Evolutionary conservation across 2,329 filamentous ascomycete genomes (phyloP).

Genomic region (Aspergillus tamarii): DNA sequence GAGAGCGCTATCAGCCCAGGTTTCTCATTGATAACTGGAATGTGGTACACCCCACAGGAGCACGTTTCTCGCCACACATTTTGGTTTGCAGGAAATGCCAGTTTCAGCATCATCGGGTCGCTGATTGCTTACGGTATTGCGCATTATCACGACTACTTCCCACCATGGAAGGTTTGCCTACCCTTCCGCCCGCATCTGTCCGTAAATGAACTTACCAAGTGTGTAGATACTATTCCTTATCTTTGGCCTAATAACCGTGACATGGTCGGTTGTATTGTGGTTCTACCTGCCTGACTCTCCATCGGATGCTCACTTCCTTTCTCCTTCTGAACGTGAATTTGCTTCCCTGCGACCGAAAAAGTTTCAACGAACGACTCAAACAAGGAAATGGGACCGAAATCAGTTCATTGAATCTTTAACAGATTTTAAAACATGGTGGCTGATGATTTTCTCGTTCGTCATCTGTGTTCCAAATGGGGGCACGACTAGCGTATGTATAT

Average conservation of each 20-base stretch:
- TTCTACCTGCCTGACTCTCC: slow-evolving; percentile 23
- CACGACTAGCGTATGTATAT: slow-evolving; percentile 20
- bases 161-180: slow-evolving; percentile 19
- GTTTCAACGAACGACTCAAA: slow-evolving; percentile 14
- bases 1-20: slow-evolving; percentile 41
- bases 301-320: slow-evolving; percentile 19
- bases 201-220: background rate
- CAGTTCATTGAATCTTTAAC: slow-evolving; percentile 37
- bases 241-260: slow-evolving; percentile 21
- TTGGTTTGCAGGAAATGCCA: slow-evolving; percentile 29
- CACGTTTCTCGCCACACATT: slow-evolving; percentile 29
- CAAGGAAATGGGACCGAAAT: slow-evolving; percentile 11
- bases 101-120: slow-evolving; percentile 26
- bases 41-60: slow-evolving; percentile 31
- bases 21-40: slow-evolving; percentile 36
- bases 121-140: slow-evolving; percentile 26
- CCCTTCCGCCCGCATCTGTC: background rate
- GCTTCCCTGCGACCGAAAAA: slow-evolving; percentile 14
- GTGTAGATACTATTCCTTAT: slow-evolving; percentile 22
- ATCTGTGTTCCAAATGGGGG: slow-evolving; percentile 24
- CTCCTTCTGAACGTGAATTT: slow-evolving; percentile 13
- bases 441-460: slow-evolving; percentile 26
- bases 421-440: slow-evolving; percentile 38
- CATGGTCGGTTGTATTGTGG: slow-evolving; percentile 18
- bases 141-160: slow-evolving; percentile 15